Percentiles rank a stretch among this genome's conserved stretches.
Evolutionary conservation across 2,329 filamentous ascomycete species (phyloP).

Genomic region (Pseudomassariella vexata): DNA sequence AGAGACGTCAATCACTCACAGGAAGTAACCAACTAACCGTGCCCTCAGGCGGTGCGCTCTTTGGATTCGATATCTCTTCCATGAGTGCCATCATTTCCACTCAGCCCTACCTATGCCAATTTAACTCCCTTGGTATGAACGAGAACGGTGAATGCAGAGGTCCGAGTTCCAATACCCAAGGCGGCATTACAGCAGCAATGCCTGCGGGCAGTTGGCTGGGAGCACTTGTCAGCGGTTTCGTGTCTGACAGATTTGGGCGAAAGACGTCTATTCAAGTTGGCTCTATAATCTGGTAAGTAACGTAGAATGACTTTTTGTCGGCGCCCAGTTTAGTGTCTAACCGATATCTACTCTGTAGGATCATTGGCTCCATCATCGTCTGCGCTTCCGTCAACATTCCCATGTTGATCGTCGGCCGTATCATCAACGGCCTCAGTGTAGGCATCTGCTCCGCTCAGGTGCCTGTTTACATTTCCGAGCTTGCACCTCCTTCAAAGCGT

Average conservation of each 20-base stretch:
- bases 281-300: conserved; percentile 44
- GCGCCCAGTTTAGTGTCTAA: conserved; percentile 6
- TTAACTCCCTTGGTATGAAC: conserved; percentile 27
- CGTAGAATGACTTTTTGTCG: background rate
- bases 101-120: conserved; percentile 34
- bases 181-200: conserved; percentile 66
- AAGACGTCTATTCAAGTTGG: conserved; percentile 47
- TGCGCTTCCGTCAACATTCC: conserved; percentile 40
- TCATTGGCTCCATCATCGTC: conserved; percentile 40
- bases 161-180: conserved; percentile 43
- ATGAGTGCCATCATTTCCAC: conserved; percentile 38
- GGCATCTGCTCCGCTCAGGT: conserved; percentile 70
- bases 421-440: conserved; percentile 67
- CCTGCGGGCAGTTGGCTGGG: conserved; percentile 65
- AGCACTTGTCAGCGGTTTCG: conserved; percentile 51
- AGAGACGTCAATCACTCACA: background rate
- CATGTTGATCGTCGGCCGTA: conserved; percentile 61
- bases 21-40: conserved; percentile 4
- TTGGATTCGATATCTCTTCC: conserved; percentile 40
- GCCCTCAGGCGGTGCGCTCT: conserved; percentile 29
- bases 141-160: conserved; percentile 37
- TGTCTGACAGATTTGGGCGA: conserved; percentile 47
- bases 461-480: conserved; percentile 64
- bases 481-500: conserved; percentile 40
- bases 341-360: conserved; percentile 23